Evolutionary conservation across 1,284 basidiomycete species (phyloP), one percentile per base, ranked within the genome.

Genomic region (Rhodotorula sp.): DNA sequence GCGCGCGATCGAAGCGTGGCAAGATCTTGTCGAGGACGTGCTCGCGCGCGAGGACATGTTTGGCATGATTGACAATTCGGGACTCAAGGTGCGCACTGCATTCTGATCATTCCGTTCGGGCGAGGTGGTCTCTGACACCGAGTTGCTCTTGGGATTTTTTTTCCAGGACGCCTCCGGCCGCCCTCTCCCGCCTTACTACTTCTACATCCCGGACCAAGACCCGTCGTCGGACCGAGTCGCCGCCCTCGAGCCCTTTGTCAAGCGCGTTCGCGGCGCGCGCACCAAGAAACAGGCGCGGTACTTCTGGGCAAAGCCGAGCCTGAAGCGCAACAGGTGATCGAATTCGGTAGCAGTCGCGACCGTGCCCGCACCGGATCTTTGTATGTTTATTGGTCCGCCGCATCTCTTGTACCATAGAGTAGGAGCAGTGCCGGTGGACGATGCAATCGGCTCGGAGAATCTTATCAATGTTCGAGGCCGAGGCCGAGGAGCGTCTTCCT

Each of bases 201-300:
- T 61, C 66, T 73, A 75, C 69, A 54, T 67, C 24, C 74, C 74
- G 12, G 74, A 75, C 54, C 45, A 51, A 22, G 74, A 75, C 60
- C 49, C 67, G 2, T 71, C 69, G 6, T 48, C 46, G 4, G 66
- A 70, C 7, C 66, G 74, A 1, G 74, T 75, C 55, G 74, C 70
- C 33, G 74, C 74, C 4, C 67, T 75, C 56, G 71, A 75, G 53
- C 71, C 71, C 49, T 75, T 75, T 46, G 74, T 75, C 53, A 75
- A 75, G 63, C 71, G 74, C 30, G 71, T 75, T 6, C 64, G 74
- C 8, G 74, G 71, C 4, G 71, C 71, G 4, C 29, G 74, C 18
- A 67, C 68, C 6, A 63, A 67, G 62, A 62, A 62, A 20, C 60
- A 60, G 1, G 64, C 67, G 37, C 60, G 64, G 26, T 74, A 74